Conservation (phyloP, 192 early-diverging fungal genomes). For the Funneliformis geosporum region DNA sequence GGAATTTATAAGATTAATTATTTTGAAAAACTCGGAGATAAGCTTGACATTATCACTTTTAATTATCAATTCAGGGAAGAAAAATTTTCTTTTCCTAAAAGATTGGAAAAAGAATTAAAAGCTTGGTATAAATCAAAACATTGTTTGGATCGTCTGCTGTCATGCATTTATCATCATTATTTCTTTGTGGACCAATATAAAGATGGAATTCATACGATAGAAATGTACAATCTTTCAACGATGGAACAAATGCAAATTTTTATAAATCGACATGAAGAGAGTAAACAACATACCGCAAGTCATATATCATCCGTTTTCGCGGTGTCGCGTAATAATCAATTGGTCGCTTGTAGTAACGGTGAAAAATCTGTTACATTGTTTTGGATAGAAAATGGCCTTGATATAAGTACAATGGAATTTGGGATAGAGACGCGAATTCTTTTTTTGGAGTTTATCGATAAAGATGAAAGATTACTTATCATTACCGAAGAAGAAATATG, state of each 20-base stretch:
- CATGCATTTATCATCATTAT: constrained; percentile 7
- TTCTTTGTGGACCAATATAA: constrained; percentile 1
- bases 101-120: neutral
- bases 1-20: neutral
- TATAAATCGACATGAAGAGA: neutral
- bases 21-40: neutral
- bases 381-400: constrained; percentile 4
- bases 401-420: neutral
- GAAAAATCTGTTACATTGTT: neutral
- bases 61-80: neutral
- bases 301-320: neutral
- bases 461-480: neutral
- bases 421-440: neutral
- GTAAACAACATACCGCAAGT: neutral
- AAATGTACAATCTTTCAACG: neutral
- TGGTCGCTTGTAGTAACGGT: neutral
- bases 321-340: neutral
- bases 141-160: neutral
- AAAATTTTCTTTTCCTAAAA: neutral
- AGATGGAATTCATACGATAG: neutral
- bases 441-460: neutral
- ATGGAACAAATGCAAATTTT: constrained; percentile 1
- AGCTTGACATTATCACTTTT: neutral
- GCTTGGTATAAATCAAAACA: neutral
- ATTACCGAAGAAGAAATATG: neutral